phyloP scores from a whole-genome alignment of 352 stramenopile species.

The Globisporangium cederbergense region DNA sequence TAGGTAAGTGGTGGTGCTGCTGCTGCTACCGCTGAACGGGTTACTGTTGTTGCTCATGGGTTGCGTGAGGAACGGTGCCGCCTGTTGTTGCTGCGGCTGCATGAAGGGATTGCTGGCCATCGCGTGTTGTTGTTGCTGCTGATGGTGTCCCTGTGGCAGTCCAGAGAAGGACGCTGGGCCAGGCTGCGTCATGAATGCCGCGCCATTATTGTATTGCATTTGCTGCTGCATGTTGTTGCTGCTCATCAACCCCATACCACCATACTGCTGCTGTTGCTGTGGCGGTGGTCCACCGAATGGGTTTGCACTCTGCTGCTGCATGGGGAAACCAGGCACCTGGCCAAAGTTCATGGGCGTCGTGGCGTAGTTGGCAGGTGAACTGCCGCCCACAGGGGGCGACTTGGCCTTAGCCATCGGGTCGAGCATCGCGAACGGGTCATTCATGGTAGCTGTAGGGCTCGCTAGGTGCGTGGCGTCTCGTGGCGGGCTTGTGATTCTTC shows the following conservation, averaged over 20 bases:
- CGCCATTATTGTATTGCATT: constrained; percentile 32
- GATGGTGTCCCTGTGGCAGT: constrained; percentile 22
- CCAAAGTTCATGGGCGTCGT: constrained; percentile 23
- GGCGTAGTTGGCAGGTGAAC: constrained; percentile 14
- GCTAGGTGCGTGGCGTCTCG: not conserved
- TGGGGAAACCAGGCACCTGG: constrained; percentile 16
- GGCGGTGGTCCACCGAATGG: constrained; percentile 32
- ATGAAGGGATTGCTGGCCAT: constrained; percentile 18
- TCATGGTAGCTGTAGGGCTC: constrained; percentile 30
- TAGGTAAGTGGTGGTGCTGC: not conserved
- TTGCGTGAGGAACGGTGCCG: constrained; percentile 40
- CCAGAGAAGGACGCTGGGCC: constrained; percentile 38
- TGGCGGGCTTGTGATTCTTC: not conserved
- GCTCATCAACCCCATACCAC: constrained; percentile 27
- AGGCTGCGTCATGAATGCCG: constrained; percentile 68
- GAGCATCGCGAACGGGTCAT: constrained; percentile 63
- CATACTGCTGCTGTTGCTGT: constrained; percentile 15
- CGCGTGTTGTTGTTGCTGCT: constrained; percentile 21
- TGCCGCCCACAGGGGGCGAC: constrained; percentile 13
- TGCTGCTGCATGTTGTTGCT: constrained; percentile 19
- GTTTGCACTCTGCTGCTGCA: constrained; percentile 25
- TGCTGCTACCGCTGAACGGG: constrained; percentile 8
- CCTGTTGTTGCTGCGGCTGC: constrained; percentile 23
- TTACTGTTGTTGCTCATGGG: constrained; percentile 61
- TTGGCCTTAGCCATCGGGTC: constrained; percentile 46